phyloP scores from a whole-genome alignment of 2,329 filamentous ascomycete genomes.

The Sporothrix schenckii region DNA sequence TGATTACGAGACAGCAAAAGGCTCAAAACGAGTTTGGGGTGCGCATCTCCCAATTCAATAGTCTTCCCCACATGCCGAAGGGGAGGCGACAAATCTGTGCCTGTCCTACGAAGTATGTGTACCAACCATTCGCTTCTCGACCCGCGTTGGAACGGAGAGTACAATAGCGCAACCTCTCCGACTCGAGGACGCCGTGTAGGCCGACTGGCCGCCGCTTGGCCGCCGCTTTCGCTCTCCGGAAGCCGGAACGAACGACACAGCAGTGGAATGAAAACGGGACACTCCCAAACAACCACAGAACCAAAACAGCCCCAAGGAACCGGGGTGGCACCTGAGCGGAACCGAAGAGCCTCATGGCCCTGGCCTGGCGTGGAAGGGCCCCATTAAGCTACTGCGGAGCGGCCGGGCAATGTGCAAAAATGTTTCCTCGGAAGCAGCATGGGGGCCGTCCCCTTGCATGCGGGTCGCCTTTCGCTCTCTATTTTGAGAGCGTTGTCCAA shows the following conservation, averaged over 20 bases:
- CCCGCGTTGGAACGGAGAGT: neutral
- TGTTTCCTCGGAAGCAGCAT: too few species aligned
- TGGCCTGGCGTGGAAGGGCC: neutral
- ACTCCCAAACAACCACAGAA: neutral
- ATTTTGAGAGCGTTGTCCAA: neutral
- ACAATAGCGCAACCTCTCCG: neutral
- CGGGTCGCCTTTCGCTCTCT: slow-evolving; percentile 14
- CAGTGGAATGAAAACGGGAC: slow-evolving; percentile 4
- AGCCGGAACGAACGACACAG: neutral
- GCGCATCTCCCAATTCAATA: slow-evolving; percentile 9
- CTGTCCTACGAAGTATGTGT: too few species aligned
- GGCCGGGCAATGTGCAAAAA: neutral
- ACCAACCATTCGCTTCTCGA: neutral
- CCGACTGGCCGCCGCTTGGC: neutral
- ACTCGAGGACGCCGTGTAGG: neutral
- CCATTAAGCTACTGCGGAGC: slow-evolving; percentile 27
- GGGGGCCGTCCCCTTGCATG: neutral
- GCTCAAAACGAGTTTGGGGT: too few species aligned
- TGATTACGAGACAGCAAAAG: too few species aligned
- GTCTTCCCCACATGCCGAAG: slow-evolving; percentile 7
- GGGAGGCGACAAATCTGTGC: neutral
- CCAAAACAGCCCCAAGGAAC: neutral
- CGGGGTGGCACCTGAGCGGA: too few species aligned
- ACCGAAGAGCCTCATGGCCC: slow-evolving; percentile 4
- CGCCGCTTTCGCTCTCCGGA: neutral